A percentile compares a stretch with the other conserved stretches of the same genome.
These are phyloP conservation scores for Agastache rugosa DNA, from an alignment of 257 asterid species.

Conservation along the genomic window DNA sequence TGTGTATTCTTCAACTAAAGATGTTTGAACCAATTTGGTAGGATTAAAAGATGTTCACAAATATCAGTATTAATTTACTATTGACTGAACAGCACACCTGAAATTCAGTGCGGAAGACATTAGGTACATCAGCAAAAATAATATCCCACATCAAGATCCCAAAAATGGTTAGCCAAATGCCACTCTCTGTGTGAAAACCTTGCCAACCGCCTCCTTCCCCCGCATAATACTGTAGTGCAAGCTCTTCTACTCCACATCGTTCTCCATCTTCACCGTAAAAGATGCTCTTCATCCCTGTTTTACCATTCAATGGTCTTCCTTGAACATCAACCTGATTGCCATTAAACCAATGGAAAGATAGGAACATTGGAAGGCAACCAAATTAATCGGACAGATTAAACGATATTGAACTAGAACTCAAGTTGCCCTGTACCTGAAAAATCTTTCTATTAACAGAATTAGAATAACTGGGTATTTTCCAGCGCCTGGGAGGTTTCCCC, in stretches of 20 bases:
- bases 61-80: no score
- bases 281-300: slow-evolving; percentile 75
- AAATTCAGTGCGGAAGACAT: slow-evolving; percentile 80
- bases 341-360: slow-evolving; percentile 16
- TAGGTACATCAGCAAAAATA: slow-evolving; percentile 81
- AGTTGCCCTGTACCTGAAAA: slow-evolving; percentile 59
- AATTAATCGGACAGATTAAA: not conserved
- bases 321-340: slow-evolving; percentile 67
- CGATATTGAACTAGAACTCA: not conserved
- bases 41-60: no score
- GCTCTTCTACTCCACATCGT: slow-evolving; percentile 87
- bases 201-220: slow-evolving; percentile 95
- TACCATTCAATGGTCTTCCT: slow-evolving; percentile 82
- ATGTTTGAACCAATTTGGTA: no score
- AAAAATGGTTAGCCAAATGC: slow-evolving; percentile 92
- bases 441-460: slow-evolving; percentile 71
- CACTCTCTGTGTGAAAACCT: slow-evolving; percentile 93
- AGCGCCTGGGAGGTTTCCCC: slow-evolving; percentile 98
- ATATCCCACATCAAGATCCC: slow-evolving; percentile 94
- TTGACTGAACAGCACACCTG: slow-evolving; percentile 56
- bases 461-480: slow-evolving; percentile 81
- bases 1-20: no score
- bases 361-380: not conserved
- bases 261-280: slow-evolving; percentile 90
- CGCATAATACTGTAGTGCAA: slow-evolving; percentile 88